Conservation (phyloP, 129 eudicot genomes). For the Flaveria linearis region DNA sequence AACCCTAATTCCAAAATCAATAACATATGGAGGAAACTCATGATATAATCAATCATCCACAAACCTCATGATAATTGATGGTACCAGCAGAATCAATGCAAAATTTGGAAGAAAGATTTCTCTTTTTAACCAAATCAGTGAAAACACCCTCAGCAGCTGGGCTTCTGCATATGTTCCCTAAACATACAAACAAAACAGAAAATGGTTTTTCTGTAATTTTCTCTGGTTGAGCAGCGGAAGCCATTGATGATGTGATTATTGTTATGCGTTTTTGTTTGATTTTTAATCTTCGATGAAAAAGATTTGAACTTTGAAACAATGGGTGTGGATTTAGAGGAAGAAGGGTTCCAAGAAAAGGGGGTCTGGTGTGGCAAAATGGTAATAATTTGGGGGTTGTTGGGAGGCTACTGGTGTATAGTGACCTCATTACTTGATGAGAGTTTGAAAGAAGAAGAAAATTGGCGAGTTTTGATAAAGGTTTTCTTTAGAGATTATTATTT, state of each 20-base stretch:
- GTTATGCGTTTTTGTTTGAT: constrained; percentile 29
- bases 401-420: constrained; percentile 38
- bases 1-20: neutral
- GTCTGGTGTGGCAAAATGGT: constrained; percentile 35
- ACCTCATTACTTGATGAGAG: constrained; percentile 39
- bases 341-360: constrained; percentile 37
- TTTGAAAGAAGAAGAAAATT: constrained; percentile 29
- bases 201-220: constrained; percentile 51
- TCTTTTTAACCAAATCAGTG: constrained; percentile 67
- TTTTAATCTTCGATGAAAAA: constrained; percentile 23
- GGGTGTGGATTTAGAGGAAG: constrained; percentile 19
- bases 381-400: constrained; percentile 29
- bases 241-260: constrained; percentile 54
- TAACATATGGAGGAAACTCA: constrained; percentile 15
- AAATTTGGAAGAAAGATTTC: constrained; percentile 66
- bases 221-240: constrained; percentile 44
- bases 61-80: constrained; percentile 93
- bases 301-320: constrained; percentile 36
- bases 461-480: neutral
- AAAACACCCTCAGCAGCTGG: constrained; percentile 99
- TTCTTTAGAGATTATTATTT: neutral
- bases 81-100: constrained; percentile 95
- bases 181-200: constrained; percentile 86
- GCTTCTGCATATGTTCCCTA: constrained; percentile 97
- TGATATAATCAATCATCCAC: constrained; percentile 15